Evolutionary conservation across 495 filamentous ascomycete genomes (phyloP).

Genomic region (Cudoniella acicularis): DNA sequence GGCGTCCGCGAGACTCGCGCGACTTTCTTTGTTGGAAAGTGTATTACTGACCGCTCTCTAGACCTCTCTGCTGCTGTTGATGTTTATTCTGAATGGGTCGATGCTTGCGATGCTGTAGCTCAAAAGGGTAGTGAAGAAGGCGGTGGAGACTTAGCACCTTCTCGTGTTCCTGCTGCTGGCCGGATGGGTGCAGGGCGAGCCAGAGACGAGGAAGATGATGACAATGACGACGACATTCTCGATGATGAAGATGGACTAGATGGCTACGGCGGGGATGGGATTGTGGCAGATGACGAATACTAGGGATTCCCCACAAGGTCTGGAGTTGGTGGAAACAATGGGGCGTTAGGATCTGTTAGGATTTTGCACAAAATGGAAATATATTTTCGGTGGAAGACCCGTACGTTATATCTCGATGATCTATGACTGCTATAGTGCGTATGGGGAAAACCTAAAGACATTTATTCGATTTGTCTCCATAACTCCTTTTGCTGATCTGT

Average conservation of each 20-base stretch:
- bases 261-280: conserved; percentile 27
- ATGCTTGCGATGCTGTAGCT: conserved; percentile 84
- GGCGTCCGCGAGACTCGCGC: background rate
- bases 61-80: conserved; percentile 80
- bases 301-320: conserved; percentile 2
- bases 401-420: too few species aligned
- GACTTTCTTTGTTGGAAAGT: background rate
- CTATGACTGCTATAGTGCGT: too few species aligned
- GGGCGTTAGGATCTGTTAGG: conserved; percentile 10
- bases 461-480: too few species aligned
- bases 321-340: background rate
- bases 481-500: too few species aligned
- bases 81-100: conserved; percentile 97
- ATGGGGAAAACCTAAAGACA: too few species aligned
- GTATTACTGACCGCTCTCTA: conserved; percentile 9
- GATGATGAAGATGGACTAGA: conserved; percentile 24
- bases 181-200: conserved; percentile 36
- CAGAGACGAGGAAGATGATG: conserved; percentile 28
- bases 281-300: conserved; percentile 32
- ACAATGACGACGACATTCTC: conserved; percentile 24
- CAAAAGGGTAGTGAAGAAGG: conserved; percentile 41
- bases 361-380: background rate
- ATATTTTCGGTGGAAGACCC: background rate
- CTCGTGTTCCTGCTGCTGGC: conserved; percentile 8
- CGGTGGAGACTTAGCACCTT: conserved; percentile 11